Conservation (phyloP, 179 eudicot species). For the Pouteria campechiana region DNA sequence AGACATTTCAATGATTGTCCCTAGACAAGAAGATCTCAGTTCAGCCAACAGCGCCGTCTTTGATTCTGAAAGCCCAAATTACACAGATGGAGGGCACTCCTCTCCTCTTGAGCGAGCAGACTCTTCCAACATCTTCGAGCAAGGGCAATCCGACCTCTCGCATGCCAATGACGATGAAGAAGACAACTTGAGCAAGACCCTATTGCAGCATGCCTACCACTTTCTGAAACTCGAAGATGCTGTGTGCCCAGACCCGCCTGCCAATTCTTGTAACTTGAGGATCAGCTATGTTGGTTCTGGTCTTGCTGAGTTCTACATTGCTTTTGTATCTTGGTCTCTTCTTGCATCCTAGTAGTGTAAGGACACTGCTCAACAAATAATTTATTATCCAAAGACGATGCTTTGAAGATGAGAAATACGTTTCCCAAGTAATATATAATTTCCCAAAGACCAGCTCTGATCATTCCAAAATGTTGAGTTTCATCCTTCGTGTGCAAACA, state of each 20-base stretch:
- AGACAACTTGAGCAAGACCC: conserved; percentile 15
- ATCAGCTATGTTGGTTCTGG: conserved; percentile 55
- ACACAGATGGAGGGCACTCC: conserved; percentile 19
- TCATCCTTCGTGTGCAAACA: too few species aligned
- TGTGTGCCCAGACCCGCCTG: conserved; percentile 19
- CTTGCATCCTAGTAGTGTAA: too few species aligned
- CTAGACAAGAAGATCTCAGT: conserved; percentile 38
- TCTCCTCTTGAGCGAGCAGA: conserved; percentile 16
- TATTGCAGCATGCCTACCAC: conserved; percentile 13
- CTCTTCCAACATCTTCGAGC: conserved; percentile 22
- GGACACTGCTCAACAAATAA: too few species aligned
- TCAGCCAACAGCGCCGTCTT: conserved; percentile 62
- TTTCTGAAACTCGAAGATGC: conserved; percentile 34
- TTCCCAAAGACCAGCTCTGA: too few species aligned
- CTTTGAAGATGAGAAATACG: too few species aligned
- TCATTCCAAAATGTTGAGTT: too few species aligned
- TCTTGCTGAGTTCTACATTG: conserved; percentile 29
- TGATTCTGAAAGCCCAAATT: conserved; percentile 61
- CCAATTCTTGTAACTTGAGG: conserved; percentile 22
- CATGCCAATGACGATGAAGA: conserved; percentile 40
- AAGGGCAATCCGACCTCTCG: conserved; percentile 31
- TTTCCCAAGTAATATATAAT: too few species aligned
- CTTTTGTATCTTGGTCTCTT: too few species aligned
- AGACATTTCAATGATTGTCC: conserved; percentile 1
- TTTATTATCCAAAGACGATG: too few species aligned